These are phyloP conservation scores for Solanum lycopersicoides DNA, from an alignment of 257 asterid genomes.

Conservation along the genomic window DNA sequence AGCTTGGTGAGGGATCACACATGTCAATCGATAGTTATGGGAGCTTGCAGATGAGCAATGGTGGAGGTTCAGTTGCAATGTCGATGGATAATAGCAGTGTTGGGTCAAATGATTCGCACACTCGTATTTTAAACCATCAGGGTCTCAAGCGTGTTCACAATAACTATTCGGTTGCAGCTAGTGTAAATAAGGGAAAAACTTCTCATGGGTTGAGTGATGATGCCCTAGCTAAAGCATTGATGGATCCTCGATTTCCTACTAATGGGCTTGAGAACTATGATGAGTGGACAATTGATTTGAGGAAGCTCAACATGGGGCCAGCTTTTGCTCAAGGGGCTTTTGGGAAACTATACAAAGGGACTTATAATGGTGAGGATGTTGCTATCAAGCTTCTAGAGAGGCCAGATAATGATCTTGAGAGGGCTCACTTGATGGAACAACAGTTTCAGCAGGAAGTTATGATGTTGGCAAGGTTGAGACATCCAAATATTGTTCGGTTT, in stretches of 20 bases:
- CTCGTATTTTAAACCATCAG: conserved; percentile 74
- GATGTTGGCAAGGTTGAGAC: conserved; percentile 88
- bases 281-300: conserved; percentile 88
- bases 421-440: conserved; percentile 90
- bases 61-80: conserved; percentile 95
- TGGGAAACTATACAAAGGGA: conserved; percentile 90
- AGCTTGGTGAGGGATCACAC: conserved; percentile 56
- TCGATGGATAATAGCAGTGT: conserved; percentile 85
- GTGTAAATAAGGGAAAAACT: conserved; percentile 60
- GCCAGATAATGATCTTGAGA: conserved; percentile 77
- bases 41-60: conserved; percentile 84
- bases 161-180: conserved; percentile 70
- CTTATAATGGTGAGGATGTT: conserved; percentile 85
- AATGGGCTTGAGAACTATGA: conserved; percentile 86
- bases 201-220: conserved; percentile 71
- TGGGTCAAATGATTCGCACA: conserved; percentile 78
- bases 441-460: conserved; percentile 98
- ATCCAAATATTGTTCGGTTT: conserved; percentile 91
- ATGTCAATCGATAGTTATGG: conserved; percentile 84
- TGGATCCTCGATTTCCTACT: conserved; percentile 78
- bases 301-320: conserved; percentile 94
- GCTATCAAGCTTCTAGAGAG: conserved; percentile 93
- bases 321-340: conserved; percentile 99
- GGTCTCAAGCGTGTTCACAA: conserved; percentile 75
- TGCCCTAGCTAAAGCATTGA: conserved; percentile 86